Percentiles rank a stretch among this genome's conserved stretches.
Evolutionary conservation across 2,329 filamentous ascomycete species (phyloP).

Genomic region (Penicillium corylophilum): DNA sequence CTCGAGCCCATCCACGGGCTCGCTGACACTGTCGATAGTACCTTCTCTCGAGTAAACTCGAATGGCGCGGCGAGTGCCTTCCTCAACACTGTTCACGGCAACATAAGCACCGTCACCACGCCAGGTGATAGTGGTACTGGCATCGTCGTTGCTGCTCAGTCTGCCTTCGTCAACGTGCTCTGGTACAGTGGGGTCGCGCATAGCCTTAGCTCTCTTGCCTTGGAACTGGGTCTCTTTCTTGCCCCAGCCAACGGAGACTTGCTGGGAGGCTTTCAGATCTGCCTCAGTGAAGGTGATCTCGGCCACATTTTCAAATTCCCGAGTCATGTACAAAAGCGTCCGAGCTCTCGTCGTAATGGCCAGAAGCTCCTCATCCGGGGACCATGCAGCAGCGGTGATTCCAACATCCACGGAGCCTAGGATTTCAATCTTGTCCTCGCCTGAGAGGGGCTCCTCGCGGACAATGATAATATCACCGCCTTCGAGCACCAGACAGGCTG

Average conservation of each 20-base stretch:
- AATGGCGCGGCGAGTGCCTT: conserved; percentile 70
- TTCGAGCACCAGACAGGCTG: conserved; percentile 78
- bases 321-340: conserved; percentile 88
- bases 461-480: conserved; percentile 90
- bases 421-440: conserved; percentile 85
- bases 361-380: conserved; percentile 89
- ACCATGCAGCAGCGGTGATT: conserved; percentile 87
- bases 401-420: conserved; percentile 91
- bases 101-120: conserved; percentile 90
- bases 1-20: conserved; percentile 91
- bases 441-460: conserved; percentile 65
- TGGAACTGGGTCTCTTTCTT: conserved; percentile 98
- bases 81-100: conserved; percentile 77
- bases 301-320: conserved; percentile 79
- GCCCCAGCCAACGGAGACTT: conserved; percentile 97
- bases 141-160: conserved; percentile 72
- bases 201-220: conserved; percentile 79
- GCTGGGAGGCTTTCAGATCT: conserved; percentile 82
- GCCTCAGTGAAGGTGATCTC: conserved; percentile 70
- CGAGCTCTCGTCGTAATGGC: conserved; percentile 76
- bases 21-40: conserved; percentile 85
- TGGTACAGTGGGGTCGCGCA: conserved; percentile 91
- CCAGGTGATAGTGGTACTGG: conserved; percentile 76
- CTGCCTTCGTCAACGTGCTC: conserved; percentile 84
- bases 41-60: conserved; percentile 90